phyloP scores from a whole-genome alignment of 1,284 basidiomycete genomes.

The Marasmius fiardii region DNA sequence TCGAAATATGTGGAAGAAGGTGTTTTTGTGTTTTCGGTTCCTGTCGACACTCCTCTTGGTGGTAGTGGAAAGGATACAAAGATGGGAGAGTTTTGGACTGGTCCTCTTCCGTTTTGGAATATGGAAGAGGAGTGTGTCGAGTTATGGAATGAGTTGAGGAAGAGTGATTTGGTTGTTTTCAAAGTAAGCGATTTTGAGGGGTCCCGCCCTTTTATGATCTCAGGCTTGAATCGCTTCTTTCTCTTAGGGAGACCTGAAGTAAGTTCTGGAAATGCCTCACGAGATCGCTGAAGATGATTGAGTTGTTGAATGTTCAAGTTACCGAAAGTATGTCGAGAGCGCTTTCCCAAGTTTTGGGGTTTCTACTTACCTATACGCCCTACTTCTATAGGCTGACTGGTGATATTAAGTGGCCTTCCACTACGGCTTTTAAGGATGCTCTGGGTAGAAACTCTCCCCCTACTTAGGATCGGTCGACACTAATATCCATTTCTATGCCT shows the following conservation, averaged over 20 bases:
- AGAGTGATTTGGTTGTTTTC: conserved; percentile 84
- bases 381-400: conserved; percentile 75
- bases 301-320: conserved; percentile 38
- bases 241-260: conserved; percentile 84
- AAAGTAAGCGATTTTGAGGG: conserved; percentile 52
- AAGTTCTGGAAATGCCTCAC: conserved; percentile 19
- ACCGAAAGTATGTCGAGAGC: conserved; percentile 71
- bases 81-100: conserved; percentile 79
- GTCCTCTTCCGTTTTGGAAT: conserved; percentile 80
- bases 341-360: conserved; percentile 28
- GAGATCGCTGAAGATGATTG: not conserved
- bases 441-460: conserved; percentile 51
- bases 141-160: conserved; percentile 57
- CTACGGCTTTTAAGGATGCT: conserved; percentile 76
- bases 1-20: conserved; percentile 65
- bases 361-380: conserved; percentile 3
- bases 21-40: conserved; percentile 73
- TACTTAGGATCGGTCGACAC: not conserved
- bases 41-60: conserved; percentile 64
- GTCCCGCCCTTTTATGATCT: not conserved
- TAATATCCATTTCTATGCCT: not conserved
- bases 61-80: conserved; percentile 23
- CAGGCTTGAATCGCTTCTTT: conserved; percentile 2
- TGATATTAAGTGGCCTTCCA: conserved; percentile 86
- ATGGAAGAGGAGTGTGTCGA: conserved; percentile 60